A percentile compares a stretch with the other conserved stretches of the same genome.
These are phyloP conservation scores for Grosmannia huntii DNA, from an alignment of 2,329 filamentous ascomycete genomes.

Conservation along the genomic window DNA sequence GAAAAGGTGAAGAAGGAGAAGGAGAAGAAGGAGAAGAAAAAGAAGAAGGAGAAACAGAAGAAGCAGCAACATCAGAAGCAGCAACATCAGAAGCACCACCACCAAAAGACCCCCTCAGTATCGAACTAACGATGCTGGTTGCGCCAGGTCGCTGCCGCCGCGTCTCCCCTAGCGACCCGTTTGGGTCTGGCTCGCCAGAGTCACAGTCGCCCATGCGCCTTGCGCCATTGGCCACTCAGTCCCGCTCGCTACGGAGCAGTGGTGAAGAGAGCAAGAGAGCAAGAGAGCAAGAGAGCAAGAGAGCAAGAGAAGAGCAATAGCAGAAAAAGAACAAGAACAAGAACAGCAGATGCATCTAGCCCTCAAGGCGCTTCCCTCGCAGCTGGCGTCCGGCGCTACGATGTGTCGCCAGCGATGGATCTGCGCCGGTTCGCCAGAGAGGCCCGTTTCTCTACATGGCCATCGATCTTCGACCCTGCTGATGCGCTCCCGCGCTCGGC, in stretches of 20 bases:
- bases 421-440: no score
- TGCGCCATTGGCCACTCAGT: background rate
- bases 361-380: background rate
- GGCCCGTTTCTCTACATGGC: no score
- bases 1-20: no score
- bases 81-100: no score
- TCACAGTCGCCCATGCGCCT: background rate
- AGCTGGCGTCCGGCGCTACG: background rate
- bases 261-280: background rate
- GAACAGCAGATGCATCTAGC: background rate
- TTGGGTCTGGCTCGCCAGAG: constrained; percentile 3
- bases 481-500: no score
- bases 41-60: no score
- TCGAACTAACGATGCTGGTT: background rate
- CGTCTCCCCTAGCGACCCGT: constrained; percentile 1
- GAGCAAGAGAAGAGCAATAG: background rate
- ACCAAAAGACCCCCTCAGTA: background rate
- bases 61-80: no score
- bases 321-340: background rate
- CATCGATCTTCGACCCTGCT: no score
- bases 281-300: background rate
- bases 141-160: background rate
- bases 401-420: background rate
- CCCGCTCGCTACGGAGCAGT: background rate
- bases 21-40: no score